phyloP scores from a whole-genome alignment of 1,139 yeast species.

The Yamadazyma mexicana region DNA sequence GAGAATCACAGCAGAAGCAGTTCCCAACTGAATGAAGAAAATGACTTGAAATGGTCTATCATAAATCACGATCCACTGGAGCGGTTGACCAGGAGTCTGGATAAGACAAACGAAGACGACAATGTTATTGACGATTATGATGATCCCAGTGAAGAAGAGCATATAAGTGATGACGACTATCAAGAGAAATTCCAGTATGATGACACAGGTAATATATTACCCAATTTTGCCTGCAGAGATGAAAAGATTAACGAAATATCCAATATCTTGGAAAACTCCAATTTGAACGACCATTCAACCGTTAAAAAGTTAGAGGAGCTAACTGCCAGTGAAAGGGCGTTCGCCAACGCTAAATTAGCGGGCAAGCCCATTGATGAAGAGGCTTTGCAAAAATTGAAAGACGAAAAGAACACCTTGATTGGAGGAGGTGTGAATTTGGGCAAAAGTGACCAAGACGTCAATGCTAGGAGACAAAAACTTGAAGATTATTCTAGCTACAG shows the following conservation, averaged over 20 bases:
- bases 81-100: constrained; percentile 29
- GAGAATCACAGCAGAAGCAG: constrained; percentile 34
- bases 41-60: constrained; percentile 49
- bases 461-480: constrained; percentile 42
- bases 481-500: constrained; percentile 51
- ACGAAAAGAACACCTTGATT: constrained; percentile 43
- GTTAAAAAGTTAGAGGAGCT: constrained; percentile 56
- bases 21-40: constrained; percentile 40
- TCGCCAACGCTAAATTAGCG: constrained; percentile 57
- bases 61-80: constrained; percentile 62
- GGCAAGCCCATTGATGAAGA: constrained; percentile 50
- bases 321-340: constrained; percentile 59
- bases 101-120: constrained; percentile 12
- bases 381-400: constrained; percentile 39
- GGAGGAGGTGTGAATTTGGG: constrained; percentile 37
- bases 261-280: constrained; percentile 45
- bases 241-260: constrained; percentile 46
- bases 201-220: constrained; percentile 59
- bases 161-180: constrained; percentile 61
- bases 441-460: constrained; percentile 49
- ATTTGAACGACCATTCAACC: constrained; percentile 38
- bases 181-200: constrained; percentile 59
- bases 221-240: constrained; percentile 56
- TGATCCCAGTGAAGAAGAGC: constrained; percentile 63
- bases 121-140: constrained; percentile 17